phyloP scores from a whole-genome alignment of 495 filamentous ascomycete species.

The Podospora appendiculata region DNA sequence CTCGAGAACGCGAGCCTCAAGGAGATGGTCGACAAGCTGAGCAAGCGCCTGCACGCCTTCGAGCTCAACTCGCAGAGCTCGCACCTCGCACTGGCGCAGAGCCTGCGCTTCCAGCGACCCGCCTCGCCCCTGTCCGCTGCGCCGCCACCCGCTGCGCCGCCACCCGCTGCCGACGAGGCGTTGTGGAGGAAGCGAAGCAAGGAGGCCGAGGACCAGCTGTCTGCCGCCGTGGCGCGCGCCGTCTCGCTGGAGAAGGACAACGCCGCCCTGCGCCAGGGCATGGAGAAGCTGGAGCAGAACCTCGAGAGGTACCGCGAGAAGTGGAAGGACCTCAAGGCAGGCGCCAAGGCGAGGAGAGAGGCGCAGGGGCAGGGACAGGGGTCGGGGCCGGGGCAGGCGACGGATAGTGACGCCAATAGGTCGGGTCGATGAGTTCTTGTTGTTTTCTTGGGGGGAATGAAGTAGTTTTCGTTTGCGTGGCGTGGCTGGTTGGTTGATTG shows the following conservation, averaged over 20 bases:
- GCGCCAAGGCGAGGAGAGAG: conserved; percentile 60
- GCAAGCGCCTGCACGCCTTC: conserved; percentile 71
- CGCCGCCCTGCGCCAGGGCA: not conserved
- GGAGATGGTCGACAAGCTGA: conserved; percentile 67
- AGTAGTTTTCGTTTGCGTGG: too few species aligned
- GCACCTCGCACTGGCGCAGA: conserved; percentile 72
- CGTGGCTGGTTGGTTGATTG: too few species aligned
- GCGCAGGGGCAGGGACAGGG: conserved; percentile 18
- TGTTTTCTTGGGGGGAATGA: too few species aligned
- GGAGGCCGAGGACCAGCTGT: conserved; percentile 53
- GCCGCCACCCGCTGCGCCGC: not conserved
- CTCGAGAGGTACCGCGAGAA: conserved; percentile 63
- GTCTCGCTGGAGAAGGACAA: conserved; percentile 56
- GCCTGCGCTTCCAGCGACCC: conserved; percentile 58
- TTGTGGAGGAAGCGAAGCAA: conserved; percentile 37
- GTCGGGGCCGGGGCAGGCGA: not conserved
- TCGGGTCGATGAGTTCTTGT: not conserved
- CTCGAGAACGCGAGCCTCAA: conserved; percentile 74
- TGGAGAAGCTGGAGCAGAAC: conserved; percentile 55
- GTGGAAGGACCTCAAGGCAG: conserved; percentile 81
- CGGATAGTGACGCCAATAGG: not conserved
- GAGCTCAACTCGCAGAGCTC: conserved; percentile 78
- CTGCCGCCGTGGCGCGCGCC: conserved; percentile 42
- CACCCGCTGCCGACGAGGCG: not conserved
- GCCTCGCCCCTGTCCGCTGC: conserved; percentile 28